Base-by-base conservation (phyloP, 208 protist genomes). In the Trypanosoma melophagium region DNA sequence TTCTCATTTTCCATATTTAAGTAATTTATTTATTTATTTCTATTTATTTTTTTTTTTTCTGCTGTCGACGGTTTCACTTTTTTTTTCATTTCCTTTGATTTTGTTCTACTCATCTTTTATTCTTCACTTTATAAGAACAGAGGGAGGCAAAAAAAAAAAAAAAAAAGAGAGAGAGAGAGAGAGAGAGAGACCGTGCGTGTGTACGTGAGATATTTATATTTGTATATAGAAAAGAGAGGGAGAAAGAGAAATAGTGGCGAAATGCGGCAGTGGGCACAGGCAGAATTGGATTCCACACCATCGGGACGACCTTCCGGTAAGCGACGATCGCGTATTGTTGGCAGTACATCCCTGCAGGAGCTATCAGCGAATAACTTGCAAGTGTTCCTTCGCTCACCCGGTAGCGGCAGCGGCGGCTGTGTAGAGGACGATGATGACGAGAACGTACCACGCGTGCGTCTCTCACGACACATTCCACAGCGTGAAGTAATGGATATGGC, bases 381-480 rank as follows among this genome's bases (percentile, higher is more conserved):
- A 21, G 9, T 74, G 5, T 8, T 68, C 35, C 5, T 38, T 19
- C 69, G 54, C 17, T 60, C 60, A 50, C 61, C 55, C 17, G 82
- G 74, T 5, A 35, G 28, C 28, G 28, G 28, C 28, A 5, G 28
- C 5, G 28, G 1, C 1, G 28, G 28, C 28, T 5, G 28, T 35
- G 28, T 1, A 7, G 28, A 35, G 1, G 28, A 35, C 5, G 28
- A 35, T 5, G 28, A 35, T 12, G 79, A 88, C 0, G 68, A 74
- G n/a, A 76, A 80, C 17, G 64, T 75, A 3, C 80, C 76, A 13
- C 72, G 57, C 53, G 66, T 81, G 57, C 89, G 89, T 7, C 78
- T 95, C 22, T 93, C 86, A 5, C 77, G 89, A 4, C 89, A 95
- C 76, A 95, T 95, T 19, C 89, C 89, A 0, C 86, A 91, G 58